phyloP scores from a whole-genome alignment of 2,329 filamentous ascomycete genomes.

The Colletotrichum theobromicola region DNA sequence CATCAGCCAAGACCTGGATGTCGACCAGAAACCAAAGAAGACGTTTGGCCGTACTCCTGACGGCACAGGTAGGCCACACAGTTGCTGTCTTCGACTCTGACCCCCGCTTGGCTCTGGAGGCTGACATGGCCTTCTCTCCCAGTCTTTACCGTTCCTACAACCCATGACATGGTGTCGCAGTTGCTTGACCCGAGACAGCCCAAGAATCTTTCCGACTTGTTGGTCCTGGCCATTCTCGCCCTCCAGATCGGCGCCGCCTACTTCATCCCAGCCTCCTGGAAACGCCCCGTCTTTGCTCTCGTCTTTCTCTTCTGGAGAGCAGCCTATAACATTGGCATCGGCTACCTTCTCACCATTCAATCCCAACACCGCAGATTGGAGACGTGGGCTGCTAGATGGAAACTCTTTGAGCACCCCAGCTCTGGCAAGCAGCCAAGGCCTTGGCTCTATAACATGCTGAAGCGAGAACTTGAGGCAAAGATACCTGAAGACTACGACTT shows the following conservation, averaged over 20 bases:
- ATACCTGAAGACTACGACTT: slow-evolving; percentile 94
- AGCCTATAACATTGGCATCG: slow-evolving; percentile 93
- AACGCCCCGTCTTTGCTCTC: slow-evolving; percentile 78
- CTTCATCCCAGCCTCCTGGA: slow-evolving; percentile 70
- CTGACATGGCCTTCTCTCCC: slow-evolving; percentile 14
- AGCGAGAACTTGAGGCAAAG: slow-evolving; percentile 91
- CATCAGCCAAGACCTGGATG: neutral
- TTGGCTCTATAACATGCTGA: slow-evolving; percentile 81
- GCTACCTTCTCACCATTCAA: slow-evolving; percentile 85
- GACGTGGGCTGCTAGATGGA: slow-evolving; percentile 84
- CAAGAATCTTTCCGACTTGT: slow-evolving; percentile 88
- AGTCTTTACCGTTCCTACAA: slow-evolving; percentile 96
- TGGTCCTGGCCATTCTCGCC: slow-evolving; percentile 80
- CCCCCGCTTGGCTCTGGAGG: neutral
- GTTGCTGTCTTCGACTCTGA: neutral
- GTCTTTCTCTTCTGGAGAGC: slow-evolving; percentile 93
- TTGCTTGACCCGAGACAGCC: slow-evolving; percentile 92
- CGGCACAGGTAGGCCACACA: slow-evolving; percentile 75
- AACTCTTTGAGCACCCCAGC: slow-evolving; percentile 83
- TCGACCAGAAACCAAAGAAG: slow-evolving; percentile 58
- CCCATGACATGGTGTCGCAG: slow-evolving; percentile 99
- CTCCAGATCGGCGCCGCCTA: slow-evolving; percentile 78
- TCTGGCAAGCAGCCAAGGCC: slow-evolving; percentile 85
- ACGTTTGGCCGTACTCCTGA: slow-evolving; percentile 91
- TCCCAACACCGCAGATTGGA: slow-evolving; percentile 88